Percentiles rank a stretch among this genome's conserved stretches.
Evolutionary conservation across 139 green algal genomes (phyloP).

Genomic region (Haematococcus lacustris): DNA sequence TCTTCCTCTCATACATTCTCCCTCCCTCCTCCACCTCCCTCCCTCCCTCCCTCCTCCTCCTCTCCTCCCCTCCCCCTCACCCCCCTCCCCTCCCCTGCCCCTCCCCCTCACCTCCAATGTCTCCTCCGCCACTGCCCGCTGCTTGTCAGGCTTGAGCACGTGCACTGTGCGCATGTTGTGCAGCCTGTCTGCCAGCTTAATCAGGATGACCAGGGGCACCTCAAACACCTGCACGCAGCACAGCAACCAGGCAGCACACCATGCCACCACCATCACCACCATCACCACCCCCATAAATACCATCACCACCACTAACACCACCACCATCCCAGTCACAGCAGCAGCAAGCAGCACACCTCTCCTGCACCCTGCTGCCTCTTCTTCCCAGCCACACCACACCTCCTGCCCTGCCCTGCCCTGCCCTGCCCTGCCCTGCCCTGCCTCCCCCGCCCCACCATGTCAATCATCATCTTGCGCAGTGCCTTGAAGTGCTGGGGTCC

Average conservation of each 20-base stretch:
- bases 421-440: too few species aligned
- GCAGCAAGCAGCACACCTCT: neutral
- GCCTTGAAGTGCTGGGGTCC: conserved; percentile 26
- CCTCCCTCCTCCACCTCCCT: too few species aligned
- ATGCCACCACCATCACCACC: too few species aligned
- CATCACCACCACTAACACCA: too few species aligned
- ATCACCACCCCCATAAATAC: too few species aligned
- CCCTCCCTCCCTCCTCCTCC: too few species aligned
- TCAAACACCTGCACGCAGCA: conserved; percentile 27
- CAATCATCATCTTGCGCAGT: conserved; percentile 38
- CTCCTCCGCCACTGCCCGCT: conserved; percentile 72
- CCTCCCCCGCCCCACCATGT: conserved; percentile 21
- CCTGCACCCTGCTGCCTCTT: too few species aligned
- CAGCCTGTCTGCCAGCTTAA: conserved; percentile 94
- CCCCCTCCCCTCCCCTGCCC: conserved; percentile 84
- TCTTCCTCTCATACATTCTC: too few species aligned
- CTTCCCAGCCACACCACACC: too few species aligned
- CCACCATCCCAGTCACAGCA: neutral
- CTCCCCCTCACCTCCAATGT: conserved; percentile 62
- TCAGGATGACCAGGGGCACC: conserved; percentile 80
- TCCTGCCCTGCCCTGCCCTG: too few species aligned
- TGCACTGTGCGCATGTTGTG: conserved; percentile 94
- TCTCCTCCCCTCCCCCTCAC: conserved; percentile 79
- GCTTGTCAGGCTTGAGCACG: conserved; percentile 67
- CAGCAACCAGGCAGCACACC: neutral